phyloP scores from a whole-genome alignment of 2,329 filamentous ascomycete species.

The Pleoardoris graminearum region DNA sequence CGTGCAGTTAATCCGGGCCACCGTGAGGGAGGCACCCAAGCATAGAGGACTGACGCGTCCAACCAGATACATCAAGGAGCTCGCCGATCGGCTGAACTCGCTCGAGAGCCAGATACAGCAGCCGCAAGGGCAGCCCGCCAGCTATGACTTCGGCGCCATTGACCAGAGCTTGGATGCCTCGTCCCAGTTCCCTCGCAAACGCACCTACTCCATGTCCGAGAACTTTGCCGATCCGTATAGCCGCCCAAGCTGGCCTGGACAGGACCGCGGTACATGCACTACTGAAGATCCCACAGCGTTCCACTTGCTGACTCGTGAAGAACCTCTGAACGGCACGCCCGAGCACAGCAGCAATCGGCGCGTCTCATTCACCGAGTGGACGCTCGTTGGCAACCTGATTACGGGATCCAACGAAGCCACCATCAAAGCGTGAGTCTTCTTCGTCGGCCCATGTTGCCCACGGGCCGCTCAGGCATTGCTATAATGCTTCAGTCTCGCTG shows the following conservation, averaged over 20 bases:
- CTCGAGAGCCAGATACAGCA: slow-evolving; percentile 45
- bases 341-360: slow-evolving; percentile 26
- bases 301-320: slow-evolving; percentile 32
- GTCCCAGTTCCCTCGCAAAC: slow-evolving; percentile 40
- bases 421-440: slow-evolving; percentile 40
- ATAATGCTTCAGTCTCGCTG: slow-evolving; percentile 11
- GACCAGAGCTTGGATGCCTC: slow-evolving; percentile 38
- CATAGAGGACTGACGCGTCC: slow-evolving; percentile 20
- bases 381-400: slow-evolving; percentile 38
- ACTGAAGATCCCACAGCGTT: slow-evolving; percentile 22
- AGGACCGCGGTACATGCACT: slow-evolving; percentile 40
- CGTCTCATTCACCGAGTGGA: slow-evolving; percentile 41
- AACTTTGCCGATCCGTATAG: slow-evolving; percentile 38
- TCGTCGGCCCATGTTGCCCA: too few relatives aligned
- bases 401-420: slow-evolving; percentile 40
- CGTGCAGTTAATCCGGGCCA: not conserved
- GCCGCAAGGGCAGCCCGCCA: slow-evolving; percentile 27
- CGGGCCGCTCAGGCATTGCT: not conserved
- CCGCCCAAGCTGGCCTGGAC: slow-evolving; percentile 39
- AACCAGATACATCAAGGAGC: slow-evolving; percentile 46
- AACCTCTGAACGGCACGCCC: slow-evolving; percentile 33
- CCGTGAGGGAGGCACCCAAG: not conserved
- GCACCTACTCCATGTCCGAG: slow-evolving; percentile 46
- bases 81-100: slow-evolving; percentile 45
- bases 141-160: slow-evolving; percentile 36